Conservation (phyloP, 176 grass and related monocot species). For the Carex littledalei region DNA sequence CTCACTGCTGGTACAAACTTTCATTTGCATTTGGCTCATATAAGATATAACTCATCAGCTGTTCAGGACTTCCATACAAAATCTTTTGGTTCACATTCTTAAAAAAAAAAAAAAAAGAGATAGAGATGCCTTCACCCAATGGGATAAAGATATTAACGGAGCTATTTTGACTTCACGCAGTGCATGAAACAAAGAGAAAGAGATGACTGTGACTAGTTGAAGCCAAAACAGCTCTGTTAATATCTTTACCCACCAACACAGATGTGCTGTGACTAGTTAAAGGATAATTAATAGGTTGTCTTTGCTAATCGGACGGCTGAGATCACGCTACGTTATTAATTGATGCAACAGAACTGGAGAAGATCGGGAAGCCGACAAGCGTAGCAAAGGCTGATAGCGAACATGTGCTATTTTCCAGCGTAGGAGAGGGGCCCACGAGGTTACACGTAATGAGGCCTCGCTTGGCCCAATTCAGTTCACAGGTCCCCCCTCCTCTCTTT, state of each 20-base stretch:
- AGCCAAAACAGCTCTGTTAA: no score
- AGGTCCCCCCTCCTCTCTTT: not conserved
- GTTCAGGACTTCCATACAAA: no score
- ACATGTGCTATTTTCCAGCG: slow-evolving; percentile 33
- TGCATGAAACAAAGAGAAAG: no score
- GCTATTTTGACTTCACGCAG: no score
- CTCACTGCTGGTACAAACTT: not conserved
- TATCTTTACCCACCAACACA: not conserved
- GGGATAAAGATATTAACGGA: no score
- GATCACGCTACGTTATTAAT: not conserved
- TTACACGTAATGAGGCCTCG: slow-evolving; percentile 8
- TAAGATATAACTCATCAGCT: no score
- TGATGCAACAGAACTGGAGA: not conserved
- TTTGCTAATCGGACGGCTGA: not conserved
- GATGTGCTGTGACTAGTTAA: no score
- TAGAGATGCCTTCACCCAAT: no score
- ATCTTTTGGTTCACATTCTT: no score
- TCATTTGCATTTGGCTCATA: no score
- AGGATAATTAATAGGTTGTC: not conserved
- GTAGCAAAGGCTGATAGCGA: slow-evolving; percentile 41
- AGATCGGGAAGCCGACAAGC: slow-evolving; percentile 28
- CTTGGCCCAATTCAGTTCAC: slow-evolving; percentile 3
- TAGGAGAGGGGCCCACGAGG: not conserved
- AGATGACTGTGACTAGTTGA: no score
- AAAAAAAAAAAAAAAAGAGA: no score